phyloP scores from a whole-genome alignment of 1,284 basidiomycete genomes.

The Sutorius eximius region DNA sequence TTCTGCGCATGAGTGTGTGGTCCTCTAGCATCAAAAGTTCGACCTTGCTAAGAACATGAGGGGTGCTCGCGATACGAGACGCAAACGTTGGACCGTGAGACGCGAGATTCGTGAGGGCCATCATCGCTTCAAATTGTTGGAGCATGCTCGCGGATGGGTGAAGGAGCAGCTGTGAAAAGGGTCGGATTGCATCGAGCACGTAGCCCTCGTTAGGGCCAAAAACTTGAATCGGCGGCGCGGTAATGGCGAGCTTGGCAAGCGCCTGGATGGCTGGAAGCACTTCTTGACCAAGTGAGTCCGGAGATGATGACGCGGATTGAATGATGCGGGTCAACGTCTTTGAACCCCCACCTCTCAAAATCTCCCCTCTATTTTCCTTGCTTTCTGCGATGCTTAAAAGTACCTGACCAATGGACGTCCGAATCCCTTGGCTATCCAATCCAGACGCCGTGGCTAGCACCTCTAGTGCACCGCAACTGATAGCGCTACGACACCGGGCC shows the following conservation, averaged over 20 bases:
- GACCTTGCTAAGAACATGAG: constrained; percentile 66
- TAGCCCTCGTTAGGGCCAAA: constrained; percentile 81
- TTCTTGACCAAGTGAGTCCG: constrained; percentile 27
- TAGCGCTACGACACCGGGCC: constrained; percentile 53
- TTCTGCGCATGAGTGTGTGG: constrained; percentile 79
- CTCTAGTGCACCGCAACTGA: constrained; percentile 63
- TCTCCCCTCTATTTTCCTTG: constrained; percentile 70
- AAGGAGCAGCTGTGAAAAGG: constrained; percentile 70
- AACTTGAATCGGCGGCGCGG: constrained; percentile 84
- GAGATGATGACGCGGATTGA: constrained; percentile 36
- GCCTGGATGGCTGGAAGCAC: constrained; percentile 77
- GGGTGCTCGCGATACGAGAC: constrained; percentile 57
- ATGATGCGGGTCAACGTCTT: constrained; percentile 67
- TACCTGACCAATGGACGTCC: constrained; percentile 51
- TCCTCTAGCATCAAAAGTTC: constrained; percentile 87
- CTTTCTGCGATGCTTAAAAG: constrained; percentile 77
- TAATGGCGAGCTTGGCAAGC: constrained; percentile 90
- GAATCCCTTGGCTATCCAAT: constrained; percentile 57
- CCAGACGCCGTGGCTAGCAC: constrained; percentile 60
- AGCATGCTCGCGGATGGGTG: constrained; percentile 69
- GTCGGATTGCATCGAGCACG: constrained; percentile 78
- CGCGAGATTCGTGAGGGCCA: constrained; percentile 95
- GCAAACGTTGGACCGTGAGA: constrained; percentile 73
- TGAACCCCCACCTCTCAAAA: constrained; percentile 83
- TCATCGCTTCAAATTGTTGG: constrained; percentile 88